Conservation (phyloP, 78 protist species). For the Polysphondylium violaceum region DNA sequence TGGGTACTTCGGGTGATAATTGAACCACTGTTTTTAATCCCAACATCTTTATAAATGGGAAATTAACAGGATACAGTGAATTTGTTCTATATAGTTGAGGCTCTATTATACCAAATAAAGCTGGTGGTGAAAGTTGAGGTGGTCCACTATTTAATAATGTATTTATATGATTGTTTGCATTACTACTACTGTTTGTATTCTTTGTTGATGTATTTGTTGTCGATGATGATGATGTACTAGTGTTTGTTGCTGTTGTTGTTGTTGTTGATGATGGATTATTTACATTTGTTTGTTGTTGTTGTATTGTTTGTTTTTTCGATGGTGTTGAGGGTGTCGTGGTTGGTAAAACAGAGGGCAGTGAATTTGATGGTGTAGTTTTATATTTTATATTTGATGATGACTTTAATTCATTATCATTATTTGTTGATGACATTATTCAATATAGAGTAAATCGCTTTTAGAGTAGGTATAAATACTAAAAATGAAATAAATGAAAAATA, state of each 20-base stretch:
- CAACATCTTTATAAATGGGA: constrained; percentile 78
- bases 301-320: too few relatives aligned
- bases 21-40: constrained; percentile 82
- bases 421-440: too few relatives aligned
- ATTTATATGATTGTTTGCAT: constrained; percentile 14
- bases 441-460: too few relatives aligned
- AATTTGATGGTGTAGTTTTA: neutral
- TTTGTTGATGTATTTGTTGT: constrained; percentile 16
- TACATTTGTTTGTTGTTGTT: neutral
- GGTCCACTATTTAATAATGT: constrained; percentile 46
- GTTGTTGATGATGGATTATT: neutral
- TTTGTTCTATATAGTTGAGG: constrained; percentile 83
- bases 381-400: neutral
- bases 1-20: constrained; percentile 89
- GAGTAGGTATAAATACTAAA: too few relatives aligned
- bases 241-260: neutral
- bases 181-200: neutral
- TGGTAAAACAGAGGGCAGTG: neutral
- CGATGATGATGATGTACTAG: neutral
- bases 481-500: too few relatives aligned
- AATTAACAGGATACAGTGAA: constrained; percentile 72
- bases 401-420: too few relatives aligned
- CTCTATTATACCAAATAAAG: constrained; percentile 70
- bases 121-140: constrained; percentile 75
- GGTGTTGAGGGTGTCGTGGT: neutral